phyloP scores from a whole-genome alignment of 73 alveolate genomes.

The Paramecium biaurelia region DNA sequence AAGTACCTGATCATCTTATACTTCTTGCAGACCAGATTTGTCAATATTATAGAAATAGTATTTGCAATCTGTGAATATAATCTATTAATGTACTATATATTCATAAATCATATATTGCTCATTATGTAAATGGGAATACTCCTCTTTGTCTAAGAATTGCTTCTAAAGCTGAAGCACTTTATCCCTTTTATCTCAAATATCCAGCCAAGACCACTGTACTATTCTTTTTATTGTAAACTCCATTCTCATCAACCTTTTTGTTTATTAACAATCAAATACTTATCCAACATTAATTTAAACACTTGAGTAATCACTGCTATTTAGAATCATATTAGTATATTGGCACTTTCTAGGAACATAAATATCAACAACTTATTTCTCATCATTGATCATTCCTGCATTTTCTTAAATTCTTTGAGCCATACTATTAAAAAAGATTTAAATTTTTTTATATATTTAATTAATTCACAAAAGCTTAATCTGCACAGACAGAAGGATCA shows the following conservation, averaged over 20 bases:
- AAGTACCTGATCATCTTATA: not conserved
- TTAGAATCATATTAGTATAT: constrained; percentile 34
- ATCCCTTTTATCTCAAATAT: constrained; percentile 47
- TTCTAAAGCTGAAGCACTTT: constrained; percentile 23
- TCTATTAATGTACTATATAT: not conserved
- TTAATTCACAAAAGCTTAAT: not conserved
- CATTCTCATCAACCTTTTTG: constrained; percentile 26
- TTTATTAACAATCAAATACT: not conserved
- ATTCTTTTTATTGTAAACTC: not conserved
- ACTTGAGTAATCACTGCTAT: constrained; percentile 13
- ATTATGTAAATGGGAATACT: not conserved
- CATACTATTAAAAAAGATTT: constrained; percentile 38
- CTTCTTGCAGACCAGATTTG: not conserved
- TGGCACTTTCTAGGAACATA: constrained; percentile 47
- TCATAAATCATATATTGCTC: not conserved
- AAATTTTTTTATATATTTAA: constrained; percentile 8
- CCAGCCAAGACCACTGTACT: constrained; percentile 30
- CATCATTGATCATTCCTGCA: constrained; percentile 56
- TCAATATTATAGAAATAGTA: not conserved
- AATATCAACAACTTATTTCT: constrained; percentile 27
- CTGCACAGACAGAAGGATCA: not conserved
- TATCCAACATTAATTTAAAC: constrained; percentile 42
- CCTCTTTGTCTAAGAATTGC: not conserved
- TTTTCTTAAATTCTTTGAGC: constrained; percentile 32
- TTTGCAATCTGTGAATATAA: constrained; percentile 11